Evolutionary conservation across 345 rosid species (phyloP).

Genomic region (Brassica napus): Da-Ae NC_063439.1:19644001-19644500

Average conservation of each 20-base stretch:
- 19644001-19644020: slow-evolving; percentile 79
- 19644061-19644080: slow-evolving; percentile 52
- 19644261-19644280: slow-evolving; percentile 73
- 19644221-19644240: slow-evolving; percentile 51
- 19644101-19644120: slow-evolving; percentile 60
- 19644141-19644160: background rate
- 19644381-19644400: slow-evolving; percentile 95
- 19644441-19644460: slow-evolving; percentile 50
- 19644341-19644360: background rate
- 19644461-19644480: background rate
- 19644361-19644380: background rate
- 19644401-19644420: slow-evolving; percentile 97
- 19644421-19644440: slow-evolving; percentile 93
- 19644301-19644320: slow-evolving; percentile 56
- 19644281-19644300: slow-evolving; percentile 60
- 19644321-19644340: background rate
- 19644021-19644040: slow-evolving; percentile 84
- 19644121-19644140: slow-evolving; percentile 55
- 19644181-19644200: slow-evolving; percentile 3
- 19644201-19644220: slow-evolving; percentile 9
- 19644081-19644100: slow-evolving; percentile 52
- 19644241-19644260: slow-evolving; percentile 83
- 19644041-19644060: slow-evolving; percentile 46
- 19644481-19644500: slow-evolving; percentile 12
- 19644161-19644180: background rate